Evolutionary conservation across 1,139 yeast genomes (phyloP), one percentile per base, ranked within the genome.

Genomic region (Saccharomycopsis hybrid): DNA sequence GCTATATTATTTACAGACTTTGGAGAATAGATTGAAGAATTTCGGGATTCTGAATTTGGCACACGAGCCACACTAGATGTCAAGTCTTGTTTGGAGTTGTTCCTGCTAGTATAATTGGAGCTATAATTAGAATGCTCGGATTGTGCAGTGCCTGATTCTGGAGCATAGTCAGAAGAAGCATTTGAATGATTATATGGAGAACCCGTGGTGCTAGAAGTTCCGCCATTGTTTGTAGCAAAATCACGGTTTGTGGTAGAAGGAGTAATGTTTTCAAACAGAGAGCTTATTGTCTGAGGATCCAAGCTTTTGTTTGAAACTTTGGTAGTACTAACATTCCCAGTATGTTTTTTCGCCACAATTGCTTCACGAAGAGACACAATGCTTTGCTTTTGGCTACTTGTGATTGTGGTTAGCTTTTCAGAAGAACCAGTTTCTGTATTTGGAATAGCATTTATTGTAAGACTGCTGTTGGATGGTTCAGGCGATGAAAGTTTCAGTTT

Each of bases 21-120:
- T 8, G 53, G 55, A n/a, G 53, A 50, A 35, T 50, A 44, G 9
- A 52, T 41, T 4, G 55, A 49, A 3, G 49, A 46, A 33, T 49
- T 49, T 13, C 50, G 29, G 11, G 50, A 38, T 8, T 49, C 48
- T n/a, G 5, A 28, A 13, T 43, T 38, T 13, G 5, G 33, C 8
- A 7, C 33, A 31, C 9, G 5, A 4, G 37, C 13, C 2, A 5
- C 35, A 3, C 33, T 41, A 1, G 35, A 29, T n/a, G 44, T 25
- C 27, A 50, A 29, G 27, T 52, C 53, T 5, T 37, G 32, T 29
- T 41, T 37, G 24, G 51, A 47, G 28, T 52, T 47, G 44, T 44
- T 47, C 35, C 51, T 36, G 18, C 43, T 36, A 8, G 42, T 41
- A 38, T 52, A 50, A 28, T 44, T 47, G 11, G 55, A 52, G 44